A percentile compares a stretch with the other conserved stretches of the same genome.
phyloP scores from a whole-genome alignment of 768 basidiomycete species.

The Rhizopogon sp. region DNA sequence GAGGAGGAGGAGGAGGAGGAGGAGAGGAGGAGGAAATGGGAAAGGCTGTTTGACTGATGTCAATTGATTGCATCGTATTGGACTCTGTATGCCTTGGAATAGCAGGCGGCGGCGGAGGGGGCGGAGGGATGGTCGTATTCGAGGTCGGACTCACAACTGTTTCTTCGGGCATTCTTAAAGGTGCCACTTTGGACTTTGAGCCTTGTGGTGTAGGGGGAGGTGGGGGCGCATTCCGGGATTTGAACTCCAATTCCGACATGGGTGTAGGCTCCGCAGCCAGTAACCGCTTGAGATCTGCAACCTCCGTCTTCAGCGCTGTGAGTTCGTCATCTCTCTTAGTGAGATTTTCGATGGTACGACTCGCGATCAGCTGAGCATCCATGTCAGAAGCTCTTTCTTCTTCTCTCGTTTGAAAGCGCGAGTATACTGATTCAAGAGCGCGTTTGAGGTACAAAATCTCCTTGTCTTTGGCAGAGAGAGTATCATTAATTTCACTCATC shows the following conservation, averaged over 20 bases:
- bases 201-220: conserved; percentile 44
- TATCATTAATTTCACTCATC: conserved; percentile 49
- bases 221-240: conserved; percentile 58
- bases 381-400: conserved; percentile 43
- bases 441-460: conserved; percentile 75
- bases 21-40: conserved; percentile 23
- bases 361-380: conserved; percentile 66
- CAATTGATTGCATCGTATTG: conserved; percentile 8
- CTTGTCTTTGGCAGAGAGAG: conserved; percentile 55
- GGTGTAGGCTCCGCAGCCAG: conserved; percentile 43
- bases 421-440: conserved; percentile 84
- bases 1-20: conserved; percentile 29
- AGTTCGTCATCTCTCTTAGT: conserved; percentile 68
- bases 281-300: conserved; percentile 46
- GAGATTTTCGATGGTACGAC: conserved; percentile 64
- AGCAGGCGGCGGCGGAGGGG: conserved; percentile 7
- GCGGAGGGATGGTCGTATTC: not conserved
- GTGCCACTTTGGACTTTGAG: conserved; percentile 1
- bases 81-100: not conserved
- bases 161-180: not conserved
- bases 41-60: conserved; percentile 1
- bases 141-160: not conserved
- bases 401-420: conserved; percentile 59
- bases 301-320: conserved; percentile 40
- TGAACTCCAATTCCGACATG: conserved; percentile 68